phyloP scores from a whole-genome alignment of 495 filamentous ascomycete species.

The Bacidia rubella region DNA sequence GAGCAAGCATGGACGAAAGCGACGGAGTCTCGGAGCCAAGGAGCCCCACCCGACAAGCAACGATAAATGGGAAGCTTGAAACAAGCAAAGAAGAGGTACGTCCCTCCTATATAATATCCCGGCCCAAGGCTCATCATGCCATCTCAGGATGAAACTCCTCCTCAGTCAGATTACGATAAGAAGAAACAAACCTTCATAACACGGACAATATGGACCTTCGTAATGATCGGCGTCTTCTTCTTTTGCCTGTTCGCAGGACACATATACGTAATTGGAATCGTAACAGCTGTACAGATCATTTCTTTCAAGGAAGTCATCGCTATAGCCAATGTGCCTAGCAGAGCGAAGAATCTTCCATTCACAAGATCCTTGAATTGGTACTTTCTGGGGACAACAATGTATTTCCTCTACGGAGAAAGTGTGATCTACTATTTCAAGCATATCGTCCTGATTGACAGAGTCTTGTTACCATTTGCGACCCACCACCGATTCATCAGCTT shows the following conservation, averaged over 20 bases:
- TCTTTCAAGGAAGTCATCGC: slow-evolving; percentile 99
- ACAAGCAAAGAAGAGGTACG: slow-evolving; percentile 38
- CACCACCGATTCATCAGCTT: slow-evolving; percentile 99
- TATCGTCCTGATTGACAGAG: slow-evolving; percentile 85
- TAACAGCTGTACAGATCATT: slow-evolving; percentile 86
- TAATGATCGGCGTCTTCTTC: slow-evolving; percentile 95
- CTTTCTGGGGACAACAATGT: slow-evolving; percentile 96
- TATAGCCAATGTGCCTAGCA: slow-evolving; percentile 86
- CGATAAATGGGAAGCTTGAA: slow-evolving; percentile 29
- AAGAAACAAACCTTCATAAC: slow-evolving; percentile 98
- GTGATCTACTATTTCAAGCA: slow-evolving; percentile 99
- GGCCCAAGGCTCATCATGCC: background rate
- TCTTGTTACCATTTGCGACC: slow-evolving; percentile 82
- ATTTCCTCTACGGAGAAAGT: slow-evolving; percentile 95
- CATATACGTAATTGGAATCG: slow-evolving; percentile 86
- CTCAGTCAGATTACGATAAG: slow-evolving; percentile 78
- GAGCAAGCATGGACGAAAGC: slow-evolving; percentile 69
- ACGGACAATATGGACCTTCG: slow-evolving; percentile 91
- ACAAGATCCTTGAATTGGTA: slow-evolving; percentile 98
- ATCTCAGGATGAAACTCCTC: slow-evolving; percentile 27
- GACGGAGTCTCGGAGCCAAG: slow-evolving; percentile 54
- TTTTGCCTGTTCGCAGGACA: slow-evolving; percentile 83
- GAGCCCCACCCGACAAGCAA: slow-evolving; percentile 36
- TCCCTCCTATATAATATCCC: too few species aligned
- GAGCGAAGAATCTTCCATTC: slow-evolving; percentile 79